Evolutionary conservation across 2,329 filamentous ascomycete species (phyloP).

Genomic region (Spiromastix sp.): DNA sequence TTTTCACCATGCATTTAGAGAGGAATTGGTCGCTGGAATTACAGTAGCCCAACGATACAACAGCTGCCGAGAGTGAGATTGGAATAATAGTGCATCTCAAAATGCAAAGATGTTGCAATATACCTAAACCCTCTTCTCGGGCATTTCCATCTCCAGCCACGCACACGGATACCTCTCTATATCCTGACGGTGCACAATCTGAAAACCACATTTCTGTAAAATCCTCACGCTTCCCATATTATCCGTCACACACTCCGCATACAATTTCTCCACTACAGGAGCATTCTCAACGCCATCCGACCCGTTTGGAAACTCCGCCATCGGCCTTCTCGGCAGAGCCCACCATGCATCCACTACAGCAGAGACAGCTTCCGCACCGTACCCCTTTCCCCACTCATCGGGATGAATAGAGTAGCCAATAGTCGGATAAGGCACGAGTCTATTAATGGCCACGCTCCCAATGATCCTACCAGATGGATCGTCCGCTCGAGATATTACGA

Average conservation of each 20-base stretch:
- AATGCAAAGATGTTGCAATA: no score
- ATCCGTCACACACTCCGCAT: background rate
- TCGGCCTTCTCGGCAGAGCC: slow-evolving; percentile 4
- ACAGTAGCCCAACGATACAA: no score
- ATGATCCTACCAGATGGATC: slow-evolving; percentile 7
- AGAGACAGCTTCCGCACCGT: slow-evolving; percentile 9
- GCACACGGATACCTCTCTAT: background rate
- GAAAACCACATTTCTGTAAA: slow-evolving; percentile 4
- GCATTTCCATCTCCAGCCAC: background rate
- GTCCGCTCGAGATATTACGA: slow-evolving; percentile 5
- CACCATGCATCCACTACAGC: slow-evolving; percentile 9
- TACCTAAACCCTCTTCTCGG: no score
- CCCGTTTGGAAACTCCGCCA: background rate
- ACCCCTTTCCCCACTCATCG: slow-evolving; percentile 9
- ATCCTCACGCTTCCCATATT: slow-evolving; percentile 1
- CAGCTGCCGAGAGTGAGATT: no score
- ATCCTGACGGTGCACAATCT: background rate
- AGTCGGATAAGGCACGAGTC: slow-evolving; percentile 8
- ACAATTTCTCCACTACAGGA: background rate
- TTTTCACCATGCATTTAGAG: no score
- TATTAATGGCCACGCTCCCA: slow-evolving; percentile 8
- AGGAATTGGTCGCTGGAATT: no score
- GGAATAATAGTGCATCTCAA: no score
- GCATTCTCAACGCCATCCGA: background rate
- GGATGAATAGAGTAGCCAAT: slow-evolving; percentile 9